phyloP scores from a whole-genome alignment of 2,329 filamentous ascomycete genomes.

The Pseudogymnoascus sp. region DNA sequence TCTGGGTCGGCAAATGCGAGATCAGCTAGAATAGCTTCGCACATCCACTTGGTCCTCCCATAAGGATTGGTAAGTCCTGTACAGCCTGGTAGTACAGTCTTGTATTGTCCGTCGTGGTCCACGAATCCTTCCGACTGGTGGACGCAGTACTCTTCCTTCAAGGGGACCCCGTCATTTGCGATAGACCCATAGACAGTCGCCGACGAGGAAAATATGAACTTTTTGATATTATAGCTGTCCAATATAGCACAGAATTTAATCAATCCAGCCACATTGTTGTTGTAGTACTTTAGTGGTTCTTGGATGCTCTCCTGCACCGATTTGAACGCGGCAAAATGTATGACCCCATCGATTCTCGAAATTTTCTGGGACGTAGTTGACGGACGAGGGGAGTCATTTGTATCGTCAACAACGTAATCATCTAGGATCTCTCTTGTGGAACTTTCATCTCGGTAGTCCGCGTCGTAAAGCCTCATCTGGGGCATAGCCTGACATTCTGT shows the following conservation, averaged over 20 bases:
- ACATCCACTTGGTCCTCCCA: constrained; percentile 61
- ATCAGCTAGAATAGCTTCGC: constrained; percentile 59
- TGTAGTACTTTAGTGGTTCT: constrained; percentile 56
- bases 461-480: constrained; percentile 21
- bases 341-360: constrained; percentile 54
- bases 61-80: constrained; percentile 58
- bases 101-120: constrained; percentile 37
- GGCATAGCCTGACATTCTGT: not conserved
- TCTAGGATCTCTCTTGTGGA: constrained; percentile 21
- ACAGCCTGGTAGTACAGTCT: constrained; percentile 39
- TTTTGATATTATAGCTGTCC: constrained; percentile 54
- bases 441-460: constrained; percentile 24
- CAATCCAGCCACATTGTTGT: constrained; percentile 60
- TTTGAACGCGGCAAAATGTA: constrained; percentile 64
- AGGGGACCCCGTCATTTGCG: constrained; percentile 42
- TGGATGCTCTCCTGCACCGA: constrained; percentile 57
- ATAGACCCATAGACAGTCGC: constrained; percentile 59
- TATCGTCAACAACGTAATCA: constrained; percentile 10
- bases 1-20: constrained; percentile 51
- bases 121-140: constrained; percentile 41
- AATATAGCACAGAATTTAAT: constrained; percentile 52
- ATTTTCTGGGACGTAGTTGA: not conserved
- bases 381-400: not conserved
- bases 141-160: constrained; percentile 50
- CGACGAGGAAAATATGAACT: constrained; percentile 61